Evolutionary conservation across 202 grass and related monocot genomes (phyloP), one percentile per base, ranked within the genome.

Genomic region (Saccharum hybrid): DNA sequence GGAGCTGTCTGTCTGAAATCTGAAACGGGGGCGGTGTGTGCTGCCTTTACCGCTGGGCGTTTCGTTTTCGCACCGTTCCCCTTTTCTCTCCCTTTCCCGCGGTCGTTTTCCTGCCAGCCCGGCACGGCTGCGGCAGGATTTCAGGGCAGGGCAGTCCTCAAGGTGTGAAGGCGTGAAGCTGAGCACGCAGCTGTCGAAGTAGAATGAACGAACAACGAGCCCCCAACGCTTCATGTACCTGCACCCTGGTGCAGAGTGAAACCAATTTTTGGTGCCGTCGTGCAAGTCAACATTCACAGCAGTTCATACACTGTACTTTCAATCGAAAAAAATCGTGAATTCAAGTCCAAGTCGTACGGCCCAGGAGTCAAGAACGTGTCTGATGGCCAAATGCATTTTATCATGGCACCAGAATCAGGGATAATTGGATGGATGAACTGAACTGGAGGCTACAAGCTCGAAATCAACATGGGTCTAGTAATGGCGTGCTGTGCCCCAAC

Each of bases 31-130:
- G 15, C 46, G 30, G 11, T 41, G 10, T 51, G 15, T 22, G 22
- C 69, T 48, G 13, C 12, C 45, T 75, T 88, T 62, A 16, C 10
- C 8, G 11, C 75, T 52, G 31, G 15, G 51, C 8, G 8, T 57
- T 31, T 67, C 30, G 42, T 80, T 36, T 42, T 13, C 70, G 39
- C 16, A 15, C 67, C 75, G 10, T 22, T 21, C 2, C 59, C 78
- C 2, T 61, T 42, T 62, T 48, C 2, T 14, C 19, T 37, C n/a
- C 66, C 48, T 34, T 82, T 66, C 45, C n/a, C 6, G 30, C 19
- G n/a, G 60, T 67, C 57, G 39, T 86, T 75, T 46, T 68, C 77
- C 13, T 23, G 14, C 46, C 63, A 69, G 28, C 63, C 34, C 33
- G 28, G 23, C 14, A 9, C 45, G 28, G 15, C 28, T 34, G 45